Percentiles rank a stretch among this genome's conserved stretches.
Evolutionary conservation across 129 eudicot species (phyloP).

Genomic region (Escallonia herrerae): DNA sequence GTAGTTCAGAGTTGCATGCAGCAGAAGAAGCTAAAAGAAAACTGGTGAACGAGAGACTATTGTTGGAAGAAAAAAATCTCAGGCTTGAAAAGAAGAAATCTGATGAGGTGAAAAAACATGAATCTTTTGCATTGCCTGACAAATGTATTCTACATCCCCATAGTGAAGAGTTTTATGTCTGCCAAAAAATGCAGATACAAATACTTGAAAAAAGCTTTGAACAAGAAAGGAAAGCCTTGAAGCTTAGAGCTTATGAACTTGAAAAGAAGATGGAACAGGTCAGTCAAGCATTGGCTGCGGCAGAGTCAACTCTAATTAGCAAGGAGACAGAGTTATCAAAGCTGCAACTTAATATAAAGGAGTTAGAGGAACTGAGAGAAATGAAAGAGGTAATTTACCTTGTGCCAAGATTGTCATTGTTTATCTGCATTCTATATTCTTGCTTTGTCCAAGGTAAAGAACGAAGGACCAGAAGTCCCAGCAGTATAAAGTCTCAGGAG

Average conservation of each 20-base stretch:
- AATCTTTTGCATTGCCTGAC: background rate
- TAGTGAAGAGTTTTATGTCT: background rate
- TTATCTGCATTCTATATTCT: too few species aligned
- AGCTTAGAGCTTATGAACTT: slow-evolving; percentile 54
- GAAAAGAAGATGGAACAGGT: slow-evolving; percentile 63
- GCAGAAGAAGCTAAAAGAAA: slow-evolving; percentile 77
- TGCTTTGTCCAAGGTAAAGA: too few species aligned
- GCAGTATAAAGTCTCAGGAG: too few species aligned
- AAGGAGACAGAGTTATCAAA: slow-evolving; percentile 62
- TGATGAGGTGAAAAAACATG: slow-evolving; percentile 48
- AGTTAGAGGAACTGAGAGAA: slow-evolving; percentile 86
- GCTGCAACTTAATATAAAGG: slow-evolving; percentile 65
- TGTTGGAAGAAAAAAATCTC: slow-evolving; percentile 66
- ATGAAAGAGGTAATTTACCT: slow-evolving; percentile 75
- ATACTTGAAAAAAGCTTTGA: slow-evolving; percentile 47
- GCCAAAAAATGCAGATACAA: slow-evolving; percentile 37
- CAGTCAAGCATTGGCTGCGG: slow-evolving; percentile 34
- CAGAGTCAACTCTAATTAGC: slow-evolving; percentile 49
- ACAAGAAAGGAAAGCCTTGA: slow-evolving; percentile 55
- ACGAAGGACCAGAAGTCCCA: too few species aligned
- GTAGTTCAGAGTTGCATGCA: slow-evolving; percentile 68
- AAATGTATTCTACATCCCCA: background rate
- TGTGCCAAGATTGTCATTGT: background rate
- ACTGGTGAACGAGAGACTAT: slow-evolving; percentile 55
- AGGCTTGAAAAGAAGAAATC: slow-evolving; percentile 59